Percentiles rank a stretch among this genome's conserved stretches.
These are phyloP conservation scores for Orbilia quercus DNA, from an alignment of 2,329 filamentous ascomycete genomes.

Conservation along the genomic window DNA sequence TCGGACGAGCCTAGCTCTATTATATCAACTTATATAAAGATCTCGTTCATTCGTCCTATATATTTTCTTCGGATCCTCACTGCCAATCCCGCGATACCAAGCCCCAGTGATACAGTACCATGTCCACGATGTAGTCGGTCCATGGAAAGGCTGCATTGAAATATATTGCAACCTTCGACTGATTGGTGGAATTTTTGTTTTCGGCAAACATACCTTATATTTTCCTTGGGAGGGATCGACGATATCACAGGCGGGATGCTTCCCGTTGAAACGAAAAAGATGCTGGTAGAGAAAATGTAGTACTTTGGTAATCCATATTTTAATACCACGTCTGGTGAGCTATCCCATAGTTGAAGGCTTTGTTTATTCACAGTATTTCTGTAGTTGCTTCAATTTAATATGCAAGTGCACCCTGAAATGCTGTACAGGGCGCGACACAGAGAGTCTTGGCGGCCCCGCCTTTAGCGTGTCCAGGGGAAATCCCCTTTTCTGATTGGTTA, in stretches of 20 bases:
- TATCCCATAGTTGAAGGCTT: too few relatives aligned
- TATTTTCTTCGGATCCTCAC: background rate
- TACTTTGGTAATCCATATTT: background rate
- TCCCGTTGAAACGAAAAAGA: slow-evolving; percentile 44
- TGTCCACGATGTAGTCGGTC: background rate
- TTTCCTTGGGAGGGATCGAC: slow-evolving; percentile 12
- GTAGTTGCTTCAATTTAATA: too few relatives aligned
- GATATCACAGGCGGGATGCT: slow-evolving; percentile 15
- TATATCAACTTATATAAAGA: too few relatives aligned
- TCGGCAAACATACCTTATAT: background rate
- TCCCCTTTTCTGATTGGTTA: too few relatives aligned
- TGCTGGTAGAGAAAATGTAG: background rate
- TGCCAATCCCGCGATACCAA: slow-evolving; percentile 9
- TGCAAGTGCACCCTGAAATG: too few relatives aligned
- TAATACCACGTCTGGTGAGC: too few relatives aligned
- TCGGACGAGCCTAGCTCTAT: too few relatives aligned
- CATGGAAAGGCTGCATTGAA: background rate
- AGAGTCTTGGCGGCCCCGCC: too few relatives aligned
- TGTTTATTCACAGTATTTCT: too few relatives aligned
- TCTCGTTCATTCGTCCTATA: too few relatives aligned
- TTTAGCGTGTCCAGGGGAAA: too few relatives aligned
- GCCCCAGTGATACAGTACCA: slow-evolving; percentile 20
- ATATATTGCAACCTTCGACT: slow-evolving; percentile 4
- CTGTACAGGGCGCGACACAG: too few relatives aligned
- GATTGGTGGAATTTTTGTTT: slow-evolving; percentile 45